These are phyloP conservation scores for Cutaneotrichosporon arboriforme DNA, from an alignment of 1,284 basidiomycete species.

Conservation along the genomic window DNA sequence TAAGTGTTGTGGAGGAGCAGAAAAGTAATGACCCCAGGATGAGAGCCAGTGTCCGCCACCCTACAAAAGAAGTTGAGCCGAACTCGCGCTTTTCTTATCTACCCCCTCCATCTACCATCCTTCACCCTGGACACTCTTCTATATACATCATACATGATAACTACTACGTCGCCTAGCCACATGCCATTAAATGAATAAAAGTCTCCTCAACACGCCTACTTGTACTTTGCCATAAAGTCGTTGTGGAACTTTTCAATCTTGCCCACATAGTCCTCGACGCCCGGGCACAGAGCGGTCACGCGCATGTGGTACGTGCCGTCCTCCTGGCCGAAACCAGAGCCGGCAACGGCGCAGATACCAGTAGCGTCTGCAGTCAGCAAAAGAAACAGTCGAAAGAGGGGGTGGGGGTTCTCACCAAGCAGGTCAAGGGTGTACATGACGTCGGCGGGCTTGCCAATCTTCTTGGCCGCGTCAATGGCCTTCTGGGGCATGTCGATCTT, in stretches of 20 bases:
- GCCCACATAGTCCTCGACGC: constrained; percentile 78
- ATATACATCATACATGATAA: too few species aligned
- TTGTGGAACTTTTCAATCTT: constrained; percentile 79
- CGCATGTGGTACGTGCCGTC: constrained; percentile 81
- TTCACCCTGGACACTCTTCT: too few species aligned
- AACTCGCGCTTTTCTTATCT: too few species aligned
- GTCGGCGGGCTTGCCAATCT: constrained; percentile 72
- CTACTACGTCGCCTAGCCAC: too few species aligned
- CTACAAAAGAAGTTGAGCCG: too few species aligned
- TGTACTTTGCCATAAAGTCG: constrained; percentile 68
- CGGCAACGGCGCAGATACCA: constrained; percentile 88
- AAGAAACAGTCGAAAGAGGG: too few species aligned
- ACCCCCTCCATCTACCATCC: too few species aligned
- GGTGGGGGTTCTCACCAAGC: constrained; percentile 52
- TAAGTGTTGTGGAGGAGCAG: too few species aligned
- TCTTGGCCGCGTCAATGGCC: constrained; percentile 66
- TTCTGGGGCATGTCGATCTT: constrained; percentile 63
- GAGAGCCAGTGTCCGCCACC: too few species aligned
- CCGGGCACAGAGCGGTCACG: constrained; percentile 76
- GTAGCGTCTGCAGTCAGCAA: constrained; percentile 56
- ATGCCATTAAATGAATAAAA: background rate
- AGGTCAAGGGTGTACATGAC: constrained; percentile 78
- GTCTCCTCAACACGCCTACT: constrained; percentile 18
- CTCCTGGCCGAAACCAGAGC: constrained; percentile 86
- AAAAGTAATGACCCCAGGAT: too few species aligned